Conservation (phyloP, 495 filamentous ascomycete species). For the Neurospora tetrasperma region DNA sequence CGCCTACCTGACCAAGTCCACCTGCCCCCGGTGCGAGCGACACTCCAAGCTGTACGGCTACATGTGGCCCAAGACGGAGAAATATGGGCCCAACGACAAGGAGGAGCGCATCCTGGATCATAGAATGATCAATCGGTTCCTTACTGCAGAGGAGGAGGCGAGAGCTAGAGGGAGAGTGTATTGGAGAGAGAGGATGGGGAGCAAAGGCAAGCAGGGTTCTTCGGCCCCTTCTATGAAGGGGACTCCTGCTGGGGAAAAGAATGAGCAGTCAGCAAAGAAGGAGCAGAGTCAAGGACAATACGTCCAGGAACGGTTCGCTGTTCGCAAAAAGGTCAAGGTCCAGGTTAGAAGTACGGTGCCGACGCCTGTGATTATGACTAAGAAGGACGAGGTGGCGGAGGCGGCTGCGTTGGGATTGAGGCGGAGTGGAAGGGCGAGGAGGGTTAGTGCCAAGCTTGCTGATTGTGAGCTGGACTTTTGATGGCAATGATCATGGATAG, state of each 20-base stretch:
- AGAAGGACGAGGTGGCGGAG: constrained; percentile 1
- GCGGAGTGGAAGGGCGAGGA: constrained; percentile 22
- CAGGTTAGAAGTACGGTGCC: background rate
- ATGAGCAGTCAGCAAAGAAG: background rate
- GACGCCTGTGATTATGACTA: background rate
- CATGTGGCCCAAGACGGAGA: constrained; percentile 90
- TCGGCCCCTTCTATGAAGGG: background rate
- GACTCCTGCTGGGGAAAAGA: background rate
- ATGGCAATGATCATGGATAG: background rate
- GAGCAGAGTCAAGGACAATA: background rate
- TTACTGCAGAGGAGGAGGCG: constrained; percentile 55
- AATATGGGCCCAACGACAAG: constrained; percentile 56
- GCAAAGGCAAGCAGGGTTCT: background rate
- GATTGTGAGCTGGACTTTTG: background rate
- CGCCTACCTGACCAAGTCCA: constrained; percentile 71
- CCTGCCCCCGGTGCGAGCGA: constrained; percentile 86
- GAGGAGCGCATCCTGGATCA: constrained; percentile 72
- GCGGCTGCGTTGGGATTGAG: constrained; percentile 8
- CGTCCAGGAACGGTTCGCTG: background rate
- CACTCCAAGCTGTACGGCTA: constrained; percentile 94
- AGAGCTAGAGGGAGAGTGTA: constrained; percentile 37
- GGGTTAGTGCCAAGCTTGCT: constrained; percentile 17
- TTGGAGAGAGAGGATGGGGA: constrained; percentile 12
- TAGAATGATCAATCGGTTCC: constrained; percentile 57
- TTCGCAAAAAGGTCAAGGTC: background rate